Evolutionary conservation across 2,329 filamentous ascomycete species (phyloP), one percentile per base, ranked within the genome.

Genomic region (Fusarium drepaniforme): DNA sequence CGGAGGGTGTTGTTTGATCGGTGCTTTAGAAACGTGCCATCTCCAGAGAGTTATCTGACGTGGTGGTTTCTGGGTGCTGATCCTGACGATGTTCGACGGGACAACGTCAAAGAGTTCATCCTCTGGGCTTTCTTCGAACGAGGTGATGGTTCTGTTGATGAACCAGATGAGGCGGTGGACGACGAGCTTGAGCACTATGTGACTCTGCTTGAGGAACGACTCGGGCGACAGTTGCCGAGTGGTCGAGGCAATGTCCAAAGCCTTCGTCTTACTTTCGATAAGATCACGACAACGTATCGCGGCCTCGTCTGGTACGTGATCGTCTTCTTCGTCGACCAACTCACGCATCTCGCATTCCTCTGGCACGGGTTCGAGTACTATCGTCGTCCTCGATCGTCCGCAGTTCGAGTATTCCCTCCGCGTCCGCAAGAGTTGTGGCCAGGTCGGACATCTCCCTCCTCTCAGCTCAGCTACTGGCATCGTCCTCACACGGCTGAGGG

Each of bases 71-170:
- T 91, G n/a, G 90, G 89, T 37, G 90, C 91, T 2, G 84, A 87
- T 12, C 67, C 85, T 2, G 80, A 84, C 21, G 90, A 92, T 38
- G 90, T 94, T 65, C 85, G 87, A 53, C 84, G 88, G n/a, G 91
- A 93, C n/a, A 93, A 94, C 76, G 82, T 94, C 63, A 87, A 86
- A 74, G 90, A 93, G 71, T 94, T 93, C 75, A 81, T 93, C 25
- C 84, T 89, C 11, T 94, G 93, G 93, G 91, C 90, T 1, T 90
- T 94, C 77, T 89, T 92, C 69, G 90, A 92, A 58, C 78, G 70
- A 8, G 81, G 81, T 0, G 82, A 82, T 3, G 81, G 63, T 8
- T 46, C 53, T 7, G 60, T 61, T 18, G 66, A 68, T 16, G 71
- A 72, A n/a, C 53, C 84, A 5, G 69, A 67, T 4, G 75, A 79